Base-by-base conservation (phyloP, 345 rosid species). In the Trapa incisa region DNA sequence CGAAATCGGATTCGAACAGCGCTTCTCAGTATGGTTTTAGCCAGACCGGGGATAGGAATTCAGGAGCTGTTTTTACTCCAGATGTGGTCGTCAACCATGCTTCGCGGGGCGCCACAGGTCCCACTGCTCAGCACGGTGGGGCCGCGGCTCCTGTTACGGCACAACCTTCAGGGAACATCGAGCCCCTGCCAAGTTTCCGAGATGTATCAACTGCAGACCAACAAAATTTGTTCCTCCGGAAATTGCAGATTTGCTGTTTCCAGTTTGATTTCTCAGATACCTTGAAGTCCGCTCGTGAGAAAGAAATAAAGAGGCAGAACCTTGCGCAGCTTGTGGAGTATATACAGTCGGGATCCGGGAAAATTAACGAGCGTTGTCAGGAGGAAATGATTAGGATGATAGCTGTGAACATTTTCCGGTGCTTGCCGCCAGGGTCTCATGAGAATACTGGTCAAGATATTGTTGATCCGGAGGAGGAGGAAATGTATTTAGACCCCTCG, bases 401-500 rank as follows among this genome's bases (percentile, higher is more conserved):
- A 12, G 67, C 84, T 0, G 72, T 76, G 37, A 84, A 84, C 68
- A 62, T 84, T 48, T 82, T 84, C 73, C 79, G 86, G 62, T 76
- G 80, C 47, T 72, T 84, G 70, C 88, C 88, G 0, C 88, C 88
- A 0, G 78, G 73, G 12, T 69, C 81, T 16, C 79, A 80, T 43
- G 86, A 84, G 62, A 84, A 75, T 63, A 80, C 84, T 0, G 88
- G 85, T 14, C 85, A 81, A 61, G 85, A 76, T 64, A 61, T n/a
- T 61, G 35, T 70, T 1, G 85, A 81, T 68, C 85, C 85, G 3
- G 85, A 81, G 61, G 85, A 81, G 68, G 85, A 81, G 61, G 85
- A 81, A 58, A 77, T 79, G 4, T 81, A 73, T 71, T 71, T 81
- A 69, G 85, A 88, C 74, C 92, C 97, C 17, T 83, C 93, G 2